These are phyloP conservation scores for Tetrapisispora fleetii DNA, from an alignment of 805 yeast genomes.

Conservation along the genomic window DNA sequence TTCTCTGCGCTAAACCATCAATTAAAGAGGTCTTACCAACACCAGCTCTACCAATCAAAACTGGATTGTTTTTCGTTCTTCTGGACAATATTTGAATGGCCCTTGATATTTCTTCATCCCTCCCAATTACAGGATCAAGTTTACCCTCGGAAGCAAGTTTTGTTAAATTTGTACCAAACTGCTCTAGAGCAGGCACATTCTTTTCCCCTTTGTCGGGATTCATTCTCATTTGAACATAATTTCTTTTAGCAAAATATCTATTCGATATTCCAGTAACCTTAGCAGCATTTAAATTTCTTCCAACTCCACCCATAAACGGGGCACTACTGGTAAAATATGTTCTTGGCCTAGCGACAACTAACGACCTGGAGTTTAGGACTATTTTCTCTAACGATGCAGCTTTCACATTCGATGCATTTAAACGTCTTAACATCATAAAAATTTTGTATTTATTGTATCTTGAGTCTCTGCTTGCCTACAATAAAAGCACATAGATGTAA, in stretches of 20 bases:
- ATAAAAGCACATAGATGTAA: too few species aligned
- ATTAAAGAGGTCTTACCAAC: slow-evolving; percentile 96
- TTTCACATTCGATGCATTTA: neutral
- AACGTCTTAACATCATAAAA: neutral
- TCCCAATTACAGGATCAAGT: slow-evolving; percentile 92
- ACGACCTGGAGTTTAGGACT: neutral
- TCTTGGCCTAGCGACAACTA: neutral
- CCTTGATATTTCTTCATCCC: slow-evolving; percentile 90
- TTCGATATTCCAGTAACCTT: neutral
- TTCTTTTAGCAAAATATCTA: neutral
- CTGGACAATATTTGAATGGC: slow-evolving; percentile 88
- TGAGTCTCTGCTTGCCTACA: too few species aligned
- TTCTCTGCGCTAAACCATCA: slow-evolving; percentile 94
- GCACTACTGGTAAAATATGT: neutral
- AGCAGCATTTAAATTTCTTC: neutral
- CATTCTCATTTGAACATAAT: slow-evolving; percentile 27
- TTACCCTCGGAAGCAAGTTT: slow-evolving; percentile 81
- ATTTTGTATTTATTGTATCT: neutral
- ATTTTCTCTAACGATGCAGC: neutral
- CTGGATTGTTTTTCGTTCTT: slow-evolving; percentile 92
- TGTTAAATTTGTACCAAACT: slow-evolving; percentile 79
- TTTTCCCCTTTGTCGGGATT: slow-evolving; percentile 42
- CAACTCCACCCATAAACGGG: neutral
- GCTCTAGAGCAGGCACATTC: slow-evolving; percentile 50
- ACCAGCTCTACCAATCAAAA: slow-evolving; percentile 91